Evolutionary conservation across 1,284 basidiomycete genomes (phyloP).

Genomic region (Irpex sp.): DNA sequence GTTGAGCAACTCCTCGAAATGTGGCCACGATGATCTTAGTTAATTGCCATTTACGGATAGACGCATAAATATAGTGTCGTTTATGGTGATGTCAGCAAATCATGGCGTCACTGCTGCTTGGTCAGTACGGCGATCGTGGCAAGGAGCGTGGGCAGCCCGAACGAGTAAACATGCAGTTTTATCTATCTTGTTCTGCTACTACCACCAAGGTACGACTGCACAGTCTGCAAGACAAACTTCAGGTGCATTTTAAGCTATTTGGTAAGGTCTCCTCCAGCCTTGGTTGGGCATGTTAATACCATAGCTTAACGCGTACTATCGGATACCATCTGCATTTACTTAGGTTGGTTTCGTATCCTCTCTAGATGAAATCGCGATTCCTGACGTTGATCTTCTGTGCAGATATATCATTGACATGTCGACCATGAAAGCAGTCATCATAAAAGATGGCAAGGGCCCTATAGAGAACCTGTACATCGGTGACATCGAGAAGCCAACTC

Average conservation of each 20-base stretch:
- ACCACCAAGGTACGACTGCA: not conserved
- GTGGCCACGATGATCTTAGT: not conserved
- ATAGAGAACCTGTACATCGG: constrained; percentile 80
- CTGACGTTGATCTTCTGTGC: too few relatives aligned
- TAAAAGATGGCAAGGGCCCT: constrained; percentile 79
- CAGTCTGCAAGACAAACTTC: not conserved
- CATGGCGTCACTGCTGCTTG: not conserved
- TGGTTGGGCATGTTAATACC: too few relatives aligned
- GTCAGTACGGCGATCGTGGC: not conserved
- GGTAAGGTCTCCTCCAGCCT: too few relatives aligned
- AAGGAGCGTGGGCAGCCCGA: not conserved
- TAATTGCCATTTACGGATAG: not conserved
- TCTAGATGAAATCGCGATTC: too few relatives aligned
- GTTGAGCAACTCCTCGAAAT: not conserved
- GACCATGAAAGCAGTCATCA: constrained; percentile 77
- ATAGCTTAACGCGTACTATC: not conserved
- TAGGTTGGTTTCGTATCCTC: not conserved
- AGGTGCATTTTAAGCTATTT: not conserved
- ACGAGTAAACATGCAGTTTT: not conserved
- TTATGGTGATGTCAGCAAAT: not conserved
- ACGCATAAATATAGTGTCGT: not conserved
- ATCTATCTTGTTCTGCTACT: not conserved
- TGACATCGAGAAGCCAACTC: constrained; percentile 59
- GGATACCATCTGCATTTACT: not conserved
- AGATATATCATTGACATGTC: not conserved